Percentiles rank a stretch among this genome's conserved stretches.
phyloP scores from a whole-genome alignment of 192 early-diverging fungal genomes.

The Diversispora eburnea region DNA sequence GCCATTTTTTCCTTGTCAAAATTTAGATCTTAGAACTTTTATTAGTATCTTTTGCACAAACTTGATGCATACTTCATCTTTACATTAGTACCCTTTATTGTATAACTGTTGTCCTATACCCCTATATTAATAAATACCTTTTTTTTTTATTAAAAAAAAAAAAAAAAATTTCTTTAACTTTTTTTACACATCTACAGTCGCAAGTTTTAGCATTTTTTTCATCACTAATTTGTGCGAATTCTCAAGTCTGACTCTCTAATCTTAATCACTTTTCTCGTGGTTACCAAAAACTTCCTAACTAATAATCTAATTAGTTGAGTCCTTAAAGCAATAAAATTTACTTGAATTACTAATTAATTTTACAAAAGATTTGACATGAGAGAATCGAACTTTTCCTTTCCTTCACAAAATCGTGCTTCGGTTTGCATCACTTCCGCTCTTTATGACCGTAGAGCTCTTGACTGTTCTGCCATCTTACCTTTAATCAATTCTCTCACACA shows the following conservation, averaged over 20 bases:
- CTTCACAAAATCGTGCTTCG: constrained; percentile 72
- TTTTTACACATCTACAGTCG: no score
- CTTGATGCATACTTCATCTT: constrained; percentile 1
- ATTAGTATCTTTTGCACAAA: not conserved
- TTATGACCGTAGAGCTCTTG: constrained; percentile 95
- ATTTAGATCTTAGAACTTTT: not conserved
- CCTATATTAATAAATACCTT: not conserved
- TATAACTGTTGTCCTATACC: not conserved
- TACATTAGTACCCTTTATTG: not conserved
- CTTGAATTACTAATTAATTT: not conserved
- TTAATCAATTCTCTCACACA: constrained; percentile 87
- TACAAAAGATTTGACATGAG: constrained; percentile 51
- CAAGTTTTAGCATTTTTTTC: no score
- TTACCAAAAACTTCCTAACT: not conserved
- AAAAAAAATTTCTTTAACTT: no score
- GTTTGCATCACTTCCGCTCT: constrained; percentile 73
- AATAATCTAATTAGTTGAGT: not conserved
- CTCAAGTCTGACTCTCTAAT: no score
- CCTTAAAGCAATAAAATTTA: not conserved
- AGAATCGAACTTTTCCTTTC: constrained; percentile 79
- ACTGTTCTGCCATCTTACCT: constrained; percentile 81
- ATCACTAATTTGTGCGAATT: no score
- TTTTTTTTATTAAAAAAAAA: no score
- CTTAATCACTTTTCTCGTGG: no score
- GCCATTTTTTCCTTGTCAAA: constrained; percentile 3